These are phyloP conservation scores for Purpureocillium lavendulum DNA, from an alignment of 2,329 filamentous ascomycete species.

Conservation along the genomic window DNA sequence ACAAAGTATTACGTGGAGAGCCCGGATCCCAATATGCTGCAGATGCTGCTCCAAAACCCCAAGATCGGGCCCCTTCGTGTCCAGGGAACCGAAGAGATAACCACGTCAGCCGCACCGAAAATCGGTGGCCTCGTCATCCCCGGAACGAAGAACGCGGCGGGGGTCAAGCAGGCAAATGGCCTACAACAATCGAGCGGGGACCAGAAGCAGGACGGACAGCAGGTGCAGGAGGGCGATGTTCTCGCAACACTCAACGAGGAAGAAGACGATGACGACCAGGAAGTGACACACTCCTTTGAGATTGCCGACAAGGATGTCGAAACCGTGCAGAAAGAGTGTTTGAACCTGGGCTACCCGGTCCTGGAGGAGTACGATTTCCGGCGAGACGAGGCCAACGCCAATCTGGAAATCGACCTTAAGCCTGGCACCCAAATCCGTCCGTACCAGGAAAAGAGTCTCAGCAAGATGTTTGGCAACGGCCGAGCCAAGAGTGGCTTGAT, in stretches of 20 bases:
- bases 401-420: slow-evolving; percentile 85
- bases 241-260: slow-evolving; percentile 72
- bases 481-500: slow-evolving; percentile 97
- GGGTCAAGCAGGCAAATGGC: slow-evolving; percentile 63
- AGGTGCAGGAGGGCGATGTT: slow-evolving; percentile 56
- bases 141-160: slow-evolving; percentile 87
- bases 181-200: slow-evolving; percentile 20
- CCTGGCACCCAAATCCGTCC: slow-evolving; percentile 84
- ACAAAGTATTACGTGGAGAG: slow-evolving; percentile 94
- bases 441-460: slow-evolving; percentile 95
- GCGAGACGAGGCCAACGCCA: slow-evolving; percentile 82
- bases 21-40: slow-evolving; percentile 76
- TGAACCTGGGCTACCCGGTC: slow-evolving; percentile 78
- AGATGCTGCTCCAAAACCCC: slow-evolving; percentile 76
- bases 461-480: slow-evolving; percentile 99
- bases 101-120: slow-evolving; percentile 74
- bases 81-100: slow-evolving; percentile 63
- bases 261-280: slow-evolving; percentile 80
- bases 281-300: slow-evolving; percentile 88
- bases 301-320: slow-evolving; percentile 78
- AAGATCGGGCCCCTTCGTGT: slow-evolving; percentile 74
- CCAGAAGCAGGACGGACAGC: slow-evolving; percentile 37
- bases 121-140: slow-evolving; percentile 86
- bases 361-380: slow-evolving; percentile 97
- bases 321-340: slow-evolving; percentile 79